Conservation (phyloP, 495 filamentous ascomycete genomes). For the Penicillium soppii region DNA sequence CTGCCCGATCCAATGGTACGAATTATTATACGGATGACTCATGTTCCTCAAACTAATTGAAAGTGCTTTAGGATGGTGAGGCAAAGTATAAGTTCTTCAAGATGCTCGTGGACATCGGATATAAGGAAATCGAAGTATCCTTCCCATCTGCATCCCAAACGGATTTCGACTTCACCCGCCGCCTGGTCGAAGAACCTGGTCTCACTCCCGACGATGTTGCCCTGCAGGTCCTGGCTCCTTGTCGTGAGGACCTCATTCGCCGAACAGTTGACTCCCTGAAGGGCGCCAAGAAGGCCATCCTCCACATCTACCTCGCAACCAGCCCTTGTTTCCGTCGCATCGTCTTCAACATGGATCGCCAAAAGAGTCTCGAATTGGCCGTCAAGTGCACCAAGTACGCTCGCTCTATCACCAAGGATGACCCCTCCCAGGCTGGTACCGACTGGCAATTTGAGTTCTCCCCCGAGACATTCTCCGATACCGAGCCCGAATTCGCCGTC, state of each 20-base stretch:
- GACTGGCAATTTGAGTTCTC: constrained; percentile 97
- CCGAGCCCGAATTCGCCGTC: constrained; percentile 78
- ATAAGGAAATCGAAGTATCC: constrained; percentile 97
- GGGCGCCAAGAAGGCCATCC: constrained; percentile 90
- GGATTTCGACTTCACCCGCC: constrained; percentile 93
- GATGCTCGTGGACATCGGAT: constrained; percentile 90
- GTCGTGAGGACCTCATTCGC: constrained; percentile 87
- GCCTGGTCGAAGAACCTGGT: constrained; percentile 83
- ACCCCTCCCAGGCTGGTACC: constrained; percentile 68
- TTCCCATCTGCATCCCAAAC: constrained; percentile 93
- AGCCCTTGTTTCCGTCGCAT: constrained; percentile 89
- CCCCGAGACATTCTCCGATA: constrained; percentile 95
- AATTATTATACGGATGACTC: not conserved
- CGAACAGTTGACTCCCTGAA: constrained; percentile 87
- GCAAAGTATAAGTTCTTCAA: constrained; percentile 95
- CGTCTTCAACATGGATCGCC: constrained; percentile 82
- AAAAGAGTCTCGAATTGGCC: constrained; percentile 78
- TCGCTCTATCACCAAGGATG: constrained; percentile 91
- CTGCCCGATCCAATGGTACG: constrained; percentile 85
- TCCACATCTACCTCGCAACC: constrained; percentile 96
- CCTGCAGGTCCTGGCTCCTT: constrained; percentile 92
- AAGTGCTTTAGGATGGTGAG: constrained; percentile 68
- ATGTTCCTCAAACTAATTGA: not conserved
- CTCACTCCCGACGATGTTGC: constrained; percentile 89
- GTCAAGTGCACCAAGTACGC: constrained; percentile 85